These are phyloP conservation scores for Eudorina sp. DNA, from an alignment of 139 green algal species.

Conservation along the genomic window DNA sequence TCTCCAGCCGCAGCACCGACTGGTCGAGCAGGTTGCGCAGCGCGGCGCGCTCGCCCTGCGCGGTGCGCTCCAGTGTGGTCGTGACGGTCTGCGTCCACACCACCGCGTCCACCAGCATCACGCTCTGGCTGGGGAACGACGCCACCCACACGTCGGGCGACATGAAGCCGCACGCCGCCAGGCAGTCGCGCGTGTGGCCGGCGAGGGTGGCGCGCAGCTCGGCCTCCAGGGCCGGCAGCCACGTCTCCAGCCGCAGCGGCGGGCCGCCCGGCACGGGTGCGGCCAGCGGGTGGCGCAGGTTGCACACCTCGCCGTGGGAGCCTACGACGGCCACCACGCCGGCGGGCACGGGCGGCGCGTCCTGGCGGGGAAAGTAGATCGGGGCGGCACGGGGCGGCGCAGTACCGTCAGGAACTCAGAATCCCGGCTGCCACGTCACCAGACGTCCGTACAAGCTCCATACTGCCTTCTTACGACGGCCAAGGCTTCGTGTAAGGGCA, in stretches of 20 bases:
- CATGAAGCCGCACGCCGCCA: slow-evolving; percentile 54
- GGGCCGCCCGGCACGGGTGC: not conserved
- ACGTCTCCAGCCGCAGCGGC: not conserved
- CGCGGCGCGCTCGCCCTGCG: slow-evolving; percentile 43
- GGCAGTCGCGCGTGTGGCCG: slow-evolving; percentile 38
- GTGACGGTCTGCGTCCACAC: slow-evolving; percentile 61
- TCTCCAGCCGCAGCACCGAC: slow-evolving; percentile 58
- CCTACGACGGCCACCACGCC: slow-evolving; percentile 37
- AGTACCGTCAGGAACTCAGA: too few relatives aligned
- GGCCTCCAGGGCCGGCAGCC: slow-evolving; percentile 44
- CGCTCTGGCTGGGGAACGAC: slow-evolving; percentile 51
- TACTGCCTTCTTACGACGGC: too few relatives aligned
- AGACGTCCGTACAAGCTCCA: too few relatives aligned
- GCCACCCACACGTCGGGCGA: slow-evolving; percentile 57
- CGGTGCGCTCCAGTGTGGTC: slow-evolving; percentile 32
- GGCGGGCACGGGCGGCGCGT: not conserved
- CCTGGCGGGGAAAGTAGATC: not conserved
- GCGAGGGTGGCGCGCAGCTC: slow-evolving; percentile 38
- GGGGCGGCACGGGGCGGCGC: too few relatives aligned
- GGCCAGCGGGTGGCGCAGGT: slow-evolving; percentile 23
- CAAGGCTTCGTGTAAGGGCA: too few relatives aligned
- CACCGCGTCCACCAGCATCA: slow-evolving; percentile 57
- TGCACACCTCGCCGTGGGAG: slow-evolving; percentile 39
- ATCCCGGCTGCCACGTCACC: too few relatives aligned
- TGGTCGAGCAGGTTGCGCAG: slow-evolving; percentile 57